Evolutionary conservation across 192 early-diverging fungal genomes (phyloP).

Genomic region (Gaertneriomyces sp.): DNA sequence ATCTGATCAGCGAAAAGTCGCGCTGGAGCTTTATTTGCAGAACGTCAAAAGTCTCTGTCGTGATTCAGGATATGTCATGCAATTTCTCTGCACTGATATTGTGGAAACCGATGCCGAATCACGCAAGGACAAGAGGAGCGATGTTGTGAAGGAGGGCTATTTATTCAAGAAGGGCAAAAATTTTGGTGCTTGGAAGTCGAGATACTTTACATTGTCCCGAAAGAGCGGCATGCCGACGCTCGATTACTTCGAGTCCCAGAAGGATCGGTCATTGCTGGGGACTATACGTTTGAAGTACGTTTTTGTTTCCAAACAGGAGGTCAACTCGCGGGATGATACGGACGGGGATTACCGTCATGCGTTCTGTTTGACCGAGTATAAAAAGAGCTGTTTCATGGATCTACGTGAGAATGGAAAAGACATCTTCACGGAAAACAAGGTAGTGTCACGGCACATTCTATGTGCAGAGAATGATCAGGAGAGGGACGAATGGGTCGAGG

Average conservation of each 20-base stretch:
- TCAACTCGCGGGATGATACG: conserved; percentile 28
- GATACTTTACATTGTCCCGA: conserved; percentile 64
- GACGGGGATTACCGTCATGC: conserved; percentile 77
- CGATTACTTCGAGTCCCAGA: conserved; percentile 74
- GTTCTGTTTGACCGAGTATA: conserved; percentile 80
- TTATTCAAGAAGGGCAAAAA: conserved; percentile 91
- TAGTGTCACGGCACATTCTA: conserved; percentile 69
- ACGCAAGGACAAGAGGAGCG: not conserved
- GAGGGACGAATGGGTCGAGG: conserved; percentile 86
- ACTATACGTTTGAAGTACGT: conserved; percentile 75
- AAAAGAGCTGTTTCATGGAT: conserved; percentile 34
- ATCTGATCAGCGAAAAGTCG: conserved; percentile 79
- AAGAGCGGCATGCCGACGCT: conserved; percentile 40
- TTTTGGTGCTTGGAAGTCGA: conserved; percentile 95
- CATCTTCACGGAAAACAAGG: conserved; percentile 51
- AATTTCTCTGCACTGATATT: conserved; percentile 74
- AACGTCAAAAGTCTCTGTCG: conserved; percentile 57
- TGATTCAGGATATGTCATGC: conserved; percentile 47
- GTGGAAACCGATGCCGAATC: conserved; percentile 10
- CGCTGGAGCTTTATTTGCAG: conserved; percentile 80
- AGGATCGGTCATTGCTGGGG: conserved; percentile 72
- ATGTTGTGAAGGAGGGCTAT: conserved; percentile 72
- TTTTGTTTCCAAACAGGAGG: conserved; percentile 54
- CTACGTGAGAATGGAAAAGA: conserved; percentile 17
- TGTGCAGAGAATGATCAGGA: conserved; percentile 86